A percentile compares a stretch with the other conserved stretches of the same genome.
These are phyloP conservation scores for Syncephalis fuscata DNA, from an alignment of 371 early-diverging fungal genomes.

Conservation along the genomic window DNA sequence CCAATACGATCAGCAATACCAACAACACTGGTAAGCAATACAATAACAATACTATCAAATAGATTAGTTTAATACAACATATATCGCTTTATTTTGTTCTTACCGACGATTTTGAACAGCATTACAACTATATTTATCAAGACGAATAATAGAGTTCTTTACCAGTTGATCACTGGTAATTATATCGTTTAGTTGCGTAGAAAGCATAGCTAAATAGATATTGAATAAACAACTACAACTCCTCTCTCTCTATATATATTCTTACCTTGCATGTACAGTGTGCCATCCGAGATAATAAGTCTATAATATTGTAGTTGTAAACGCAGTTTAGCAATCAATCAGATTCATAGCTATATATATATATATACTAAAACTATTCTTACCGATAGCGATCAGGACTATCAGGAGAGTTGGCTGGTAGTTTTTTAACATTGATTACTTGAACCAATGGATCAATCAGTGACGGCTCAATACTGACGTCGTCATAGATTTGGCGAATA, in stretches of 20 bases:
- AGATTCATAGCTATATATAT: too few species aligned
- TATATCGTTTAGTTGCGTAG: constrained; percentile 25
- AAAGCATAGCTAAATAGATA: constrained; percentile 35
- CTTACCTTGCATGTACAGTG: constrained; percentile 42
- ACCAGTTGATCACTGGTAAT: constrained; percentile 24
- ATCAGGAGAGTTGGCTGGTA: background rate
- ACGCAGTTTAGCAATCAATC: background rate
- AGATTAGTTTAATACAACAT: background rate
- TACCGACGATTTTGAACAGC: constrained; percentile 31
- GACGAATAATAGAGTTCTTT: constrained; percentile 27
- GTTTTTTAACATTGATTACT: background rate
- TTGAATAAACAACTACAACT: background rate
- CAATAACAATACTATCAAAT: constrained; percentile 26
- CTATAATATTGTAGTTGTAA: constrained; percentile 11
- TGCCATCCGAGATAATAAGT: constrained; percentile 52
- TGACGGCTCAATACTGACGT: background rate
- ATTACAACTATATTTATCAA: constrained; percentile 31
- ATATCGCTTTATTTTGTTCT: constrained; percentile 7
- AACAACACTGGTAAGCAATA: constrained; percentile 20
- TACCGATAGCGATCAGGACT: constrained; percentile 1
- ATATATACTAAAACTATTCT: too few species aligned
- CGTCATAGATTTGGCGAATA: background rate
- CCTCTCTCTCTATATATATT: background rate
- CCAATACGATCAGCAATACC: constrained; percentile 7
- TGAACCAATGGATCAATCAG: background rate